Evolutionary conservation across 2,329 filamentous ascomycete species (phyloP), one percentile per base, ranked within the genome.

Genomic region (Byssoonygena ceratinophila): DNA sequence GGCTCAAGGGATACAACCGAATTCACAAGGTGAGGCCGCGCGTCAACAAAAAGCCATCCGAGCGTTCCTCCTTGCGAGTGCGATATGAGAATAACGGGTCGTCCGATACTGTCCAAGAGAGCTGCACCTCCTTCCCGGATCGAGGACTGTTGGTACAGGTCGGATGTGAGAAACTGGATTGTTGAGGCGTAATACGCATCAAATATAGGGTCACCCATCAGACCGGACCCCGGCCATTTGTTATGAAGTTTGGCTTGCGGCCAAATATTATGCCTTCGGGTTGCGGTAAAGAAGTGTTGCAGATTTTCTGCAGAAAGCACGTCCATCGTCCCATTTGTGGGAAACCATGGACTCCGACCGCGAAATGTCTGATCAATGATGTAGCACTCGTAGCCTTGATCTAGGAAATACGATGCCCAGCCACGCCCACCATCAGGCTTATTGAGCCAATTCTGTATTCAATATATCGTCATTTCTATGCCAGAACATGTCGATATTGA

Each of bases 1-100:
- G 78, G 78, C 58, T 81, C 79, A 11, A 82, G 55, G 0, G 72
- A 68, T 1, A 82, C 62, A 18, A 80, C 70, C 0, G 65, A 72
- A 18, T 70, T 70, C 1, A 80, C 72, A 0, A 75, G 63, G 0
- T 71, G 57, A 0, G 78, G 77, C 2, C 70, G 61, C 1, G 64
- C 62, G 57, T 82, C 78, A 1, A 72, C 74, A 7, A 74, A 67
- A 7, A 74, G 66, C 71, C 72, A 78, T 18, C 55, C 55, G 1
- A 46, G 23, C 70, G 9, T 66, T 66, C 0, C 72, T 71, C 3
- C 74, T 74, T 77, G 70, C 0, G 74, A 76, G 55, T 81, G 74
- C 0, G 72, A 73, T 9, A 82, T 41, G 3, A 65, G 43, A 59
- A 57, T 61, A 54, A 45, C 55, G 56, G 37, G 56, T 46, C 53